Base-by-base conservation (phyloP, 139 green algal species). In the Marvania coccoides region DNA sequence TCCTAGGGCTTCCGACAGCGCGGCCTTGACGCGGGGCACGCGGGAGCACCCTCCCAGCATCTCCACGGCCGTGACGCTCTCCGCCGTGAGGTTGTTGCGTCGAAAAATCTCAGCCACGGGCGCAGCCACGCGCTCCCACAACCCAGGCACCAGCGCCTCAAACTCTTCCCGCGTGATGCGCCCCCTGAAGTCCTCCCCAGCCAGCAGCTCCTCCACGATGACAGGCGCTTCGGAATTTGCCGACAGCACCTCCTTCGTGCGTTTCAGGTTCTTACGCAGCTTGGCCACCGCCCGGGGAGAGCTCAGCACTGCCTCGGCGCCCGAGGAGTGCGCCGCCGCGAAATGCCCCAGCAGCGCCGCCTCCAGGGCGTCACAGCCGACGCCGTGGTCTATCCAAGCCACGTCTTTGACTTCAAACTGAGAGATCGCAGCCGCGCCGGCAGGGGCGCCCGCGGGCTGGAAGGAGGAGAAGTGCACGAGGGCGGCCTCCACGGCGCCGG, bases 211-310 rank as follows among this genome's bases (percentile, higher is more conserved):
- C 73, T 99, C 94, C 29, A 97, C 89, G 29, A 63, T 85, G 47
- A 97, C 65, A 24, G 90, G 89, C 7, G 92, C 94, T 26, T 83
- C 82, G 12, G 56, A 86, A 81, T 99, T 99, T 73, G 94, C 94
- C 26, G 80, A 93, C 35, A 99, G 87, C 10, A 99, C 83, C 67
- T 98, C 88, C 82, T 99, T 99, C 19, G 90, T 96, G 53, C 88
- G 85, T 34, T 87, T 85, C 15, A 91, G 83, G 75, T 88, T 65
- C 56, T 85, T 87, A 39, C 83, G 83, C 61, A 99, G 70, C 82
- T 97, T 98, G 28, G 88, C 83, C 69, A 98, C 85, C 42, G 92
- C 81, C 42, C 88, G 87, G 34, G 82, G 78, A 31, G 76, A 69
- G 7, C 61, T 61, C 6, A 76, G 69, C n/a, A 95, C 53, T 51